phyloP scores from a whole-genome alignment of 2,329 filamentous ascomycete genomes.

The Aspergillus phoenicis region DNA sequence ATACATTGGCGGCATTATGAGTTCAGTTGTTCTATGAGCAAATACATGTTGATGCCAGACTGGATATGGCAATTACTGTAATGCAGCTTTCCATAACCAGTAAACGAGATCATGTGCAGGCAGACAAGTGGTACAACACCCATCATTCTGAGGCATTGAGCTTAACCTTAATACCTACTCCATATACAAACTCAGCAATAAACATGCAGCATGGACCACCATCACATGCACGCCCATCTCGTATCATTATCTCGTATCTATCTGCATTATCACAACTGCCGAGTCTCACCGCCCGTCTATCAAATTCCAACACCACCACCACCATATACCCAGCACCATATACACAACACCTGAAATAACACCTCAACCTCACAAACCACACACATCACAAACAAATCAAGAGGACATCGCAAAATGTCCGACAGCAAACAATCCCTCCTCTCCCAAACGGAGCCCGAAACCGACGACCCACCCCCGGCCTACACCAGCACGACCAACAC shows the following conservation, averaged over 20 bases:
- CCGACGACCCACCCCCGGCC: slow-evolving; percentile 37
- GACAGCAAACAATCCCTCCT: slow-evolving; percentile 35
- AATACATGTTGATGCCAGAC: no score
- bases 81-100: no score
- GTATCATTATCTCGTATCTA: neutral
- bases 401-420: slow-evolving; percentile 24
- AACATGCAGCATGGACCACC: neutral
- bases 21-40: no score
- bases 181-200: no score
- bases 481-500: slow-evolving; percentile 30
- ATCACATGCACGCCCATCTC: neutral
- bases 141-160: no score
- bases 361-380: neutral
- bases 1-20: no score
- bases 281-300: slow-evolving; percentile 11
- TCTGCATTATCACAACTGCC: slow-evolving; percentile 3
- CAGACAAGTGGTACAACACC: no score
- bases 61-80: no score
- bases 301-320: neutral
- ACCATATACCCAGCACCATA: no score
- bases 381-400: neutral
- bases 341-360: no score
- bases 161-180: no score
- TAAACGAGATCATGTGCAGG: no score
- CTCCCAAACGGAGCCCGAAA: slow-evolving; percentile 10